Evolutionary conservation across 2,329 filamentous ascomycete genomes (phyloP).

Genomic region (Epichloe baconii): DNA sequence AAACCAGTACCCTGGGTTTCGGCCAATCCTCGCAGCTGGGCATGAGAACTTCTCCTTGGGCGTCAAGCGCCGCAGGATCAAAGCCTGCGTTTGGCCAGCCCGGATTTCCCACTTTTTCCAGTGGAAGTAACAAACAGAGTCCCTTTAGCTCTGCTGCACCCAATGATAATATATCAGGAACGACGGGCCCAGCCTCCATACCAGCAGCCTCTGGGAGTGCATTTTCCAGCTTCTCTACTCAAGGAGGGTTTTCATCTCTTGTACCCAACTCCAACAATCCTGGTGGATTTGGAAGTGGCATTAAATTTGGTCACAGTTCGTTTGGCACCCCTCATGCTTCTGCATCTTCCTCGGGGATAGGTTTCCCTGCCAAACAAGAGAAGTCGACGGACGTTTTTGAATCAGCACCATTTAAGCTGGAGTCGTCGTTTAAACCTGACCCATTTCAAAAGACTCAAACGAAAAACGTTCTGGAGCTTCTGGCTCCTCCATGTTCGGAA

Average conservation of each 20-base stretch:
- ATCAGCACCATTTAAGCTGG: conserved; percentile 51
- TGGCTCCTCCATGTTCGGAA: conserved; percentile 45
- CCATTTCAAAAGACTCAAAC: conserved; percentile 43
- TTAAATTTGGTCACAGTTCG: conserved; percentile 23
- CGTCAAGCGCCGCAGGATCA: conserved; percentile 15
- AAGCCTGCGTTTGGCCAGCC: conserved; percentile 42
- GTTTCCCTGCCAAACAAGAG: conserved; percentile 16
- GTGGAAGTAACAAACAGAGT: conserved; percentile 19
- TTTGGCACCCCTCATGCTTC: conserved; percentile 17
- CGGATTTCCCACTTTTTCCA: conserved; percentile 31
- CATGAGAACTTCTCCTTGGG: conserved; percentile 41
- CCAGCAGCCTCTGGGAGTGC: conserved; percentile 30
- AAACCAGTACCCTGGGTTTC: conserved; percentile 36
- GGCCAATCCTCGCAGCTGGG: conserved; percentile 38
- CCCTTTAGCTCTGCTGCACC: conserved; percentile 24
- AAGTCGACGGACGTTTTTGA: conserved; percentile 27
- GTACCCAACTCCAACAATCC: conserved; percentile 21
- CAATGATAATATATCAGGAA: background rate
- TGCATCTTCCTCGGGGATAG: conserved; percentile 12
- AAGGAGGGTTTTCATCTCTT: conserved; percentile 42
- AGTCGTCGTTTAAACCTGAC: conserved; percentile 54
- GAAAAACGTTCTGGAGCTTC: conserved; percentile 30
- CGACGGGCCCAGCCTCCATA: conserved; percentile 14
- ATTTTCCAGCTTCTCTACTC: conserved; percentile 40
- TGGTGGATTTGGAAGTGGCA: conserved; percentile 24